A percentile compares a stretch with the other conserved stretches of the same genome.
These are phyloP conservation scores for Saccharomyces hybrid DNA, from an alignment of 1,139 yeast genomes.

Conservation along the genomic window DNA sequence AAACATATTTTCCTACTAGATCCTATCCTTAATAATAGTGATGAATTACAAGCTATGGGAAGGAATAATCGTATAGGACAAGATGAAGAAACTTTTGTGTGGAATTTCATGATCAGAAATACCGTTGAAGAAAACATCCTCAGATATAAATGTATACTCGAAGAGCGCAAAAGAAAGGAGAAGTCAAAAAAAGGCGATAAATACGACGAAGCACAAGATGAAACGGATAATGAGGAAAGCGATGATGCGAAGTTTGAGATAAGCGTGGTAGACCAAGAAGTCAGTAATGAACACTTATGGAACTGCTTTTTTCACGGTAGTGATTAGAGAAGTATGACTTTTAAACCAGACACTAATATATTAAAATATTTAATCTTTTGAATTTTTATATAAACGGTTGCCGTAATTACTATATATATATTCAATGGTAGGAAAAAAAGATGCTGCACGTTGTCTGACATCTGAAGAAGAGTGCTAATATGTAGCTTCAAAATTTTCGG, in stretches of 20 bases:
- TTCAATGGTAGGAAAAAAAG: too few relatives aligned
- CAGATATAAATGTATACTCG: constrained; percentile 30
- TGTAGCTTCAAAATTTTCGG: background rate
- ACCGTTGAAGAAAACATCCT: constrained; percentile 89
- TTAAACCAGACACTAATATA: background rate
- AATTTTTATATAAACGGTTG: background rate
- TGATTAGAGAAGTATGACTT: background rate
- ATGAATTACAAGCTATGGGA: constrained; percentile 82
- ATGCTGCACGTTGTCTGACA: background rate
- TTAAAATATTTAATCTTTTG: background rate
- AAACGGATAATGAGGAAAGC: constrained; percentile 7
- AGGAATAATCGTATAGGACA: constrained; percentile 93
- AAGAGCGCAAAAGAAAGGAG: constrained; percentile 12
- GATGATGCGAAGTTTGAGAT: constrained; percentile 16
- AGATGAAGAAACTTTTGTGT: constrained; percentile 65
- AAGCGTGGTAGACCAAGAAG: constrained; percentile 23
- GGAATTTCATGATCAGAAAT: constrained; percentile 80
- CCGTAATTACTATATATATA: too few relatives aligned
- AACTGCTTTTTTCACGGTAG: constrained; percentile 21
- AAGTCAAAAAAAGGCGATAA: background rate
- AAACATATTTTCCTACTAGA: constrained; percentile 85
- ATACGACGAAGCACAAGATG: background rate
- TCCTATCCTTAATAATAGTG: constrained; percentile 80
- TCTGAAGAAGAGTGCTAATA: background rate
- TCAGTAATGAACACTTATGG: constrained; percentile 25